phyloP scores from a whole-genome alignment of 768 basidiomycete species.

The Tephrocybe rancida region DNA sequence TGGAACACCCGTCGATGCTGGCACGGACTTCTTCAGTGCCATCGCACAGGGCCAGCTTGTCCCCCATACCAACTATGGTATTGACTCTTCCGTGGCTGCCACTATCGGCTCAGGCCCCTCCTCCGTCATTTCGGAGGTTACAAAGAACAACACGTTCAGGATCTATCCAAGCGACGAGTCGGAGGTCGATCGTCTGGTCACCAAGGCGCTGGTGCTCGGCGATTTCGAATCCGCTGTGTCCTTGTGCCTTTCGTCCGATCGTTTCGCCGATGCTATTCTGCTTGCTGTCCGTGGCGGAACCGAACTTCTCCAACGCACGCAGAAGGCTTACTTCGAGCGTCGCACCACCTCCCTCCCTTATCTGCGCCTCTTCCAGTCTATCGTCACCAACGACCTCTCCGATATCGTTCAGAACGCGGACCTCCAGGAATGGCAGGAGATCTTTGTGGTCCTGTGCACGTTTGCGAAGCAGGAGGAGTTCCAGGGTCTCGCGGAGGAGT shows the following conservation, averaged over 20 bases:
- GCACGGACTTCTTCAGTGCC: constrained; percentile 88
- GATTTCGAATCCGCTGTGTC: constrained; percentile 93
- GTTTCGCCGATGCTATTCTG: constrained; percentile 94
- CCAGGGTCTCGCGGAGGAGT: constrained; percentile 83
- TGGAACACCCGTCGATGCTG: constrained; percentile 66
- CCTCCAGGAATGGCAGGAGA: constrained; percentile 92
- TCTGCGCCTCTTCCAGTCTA: constrained; percentile 91
- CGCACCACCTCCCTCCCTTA: constrained; percentile 79
- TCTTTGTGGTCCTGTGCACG: constrained; percentile 95
- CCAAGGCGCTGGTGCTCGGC: constrained; percentile 93
- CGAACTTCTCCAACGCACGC: constrained; percentile 83
- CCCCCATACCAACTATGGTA: constrained; percentile 77
- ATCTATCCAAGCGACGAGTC: constrained; percentile 89
- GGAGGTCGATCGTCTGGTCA: constrained; percentile 85
- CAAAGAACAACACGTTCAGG: constrained; percentile 84
- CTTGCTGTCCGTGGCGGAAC: constrained; percentile 90
- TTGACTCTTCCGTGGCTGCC: constrained; percentile 92
- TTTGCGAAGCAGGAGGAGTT: constrained; percentile 90
- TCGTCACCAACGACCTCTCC: constrained; percentile 88
- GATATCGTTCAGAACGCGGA: constrained; percentile 98
- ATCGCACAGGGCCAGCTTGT: constrained; percentile 53
- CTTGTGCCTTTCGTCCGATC: constrained; percentile 84
- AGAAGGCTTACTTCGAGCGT: constrained; percentile 91
- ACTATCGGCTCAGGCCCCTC: constrained; percentile 92
- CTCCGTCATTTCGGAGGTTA: constrained; percentile 70